phyloP scores from a whole-genome alignment of 108 stramenopile species.

The Parmales sp. region DNA sequence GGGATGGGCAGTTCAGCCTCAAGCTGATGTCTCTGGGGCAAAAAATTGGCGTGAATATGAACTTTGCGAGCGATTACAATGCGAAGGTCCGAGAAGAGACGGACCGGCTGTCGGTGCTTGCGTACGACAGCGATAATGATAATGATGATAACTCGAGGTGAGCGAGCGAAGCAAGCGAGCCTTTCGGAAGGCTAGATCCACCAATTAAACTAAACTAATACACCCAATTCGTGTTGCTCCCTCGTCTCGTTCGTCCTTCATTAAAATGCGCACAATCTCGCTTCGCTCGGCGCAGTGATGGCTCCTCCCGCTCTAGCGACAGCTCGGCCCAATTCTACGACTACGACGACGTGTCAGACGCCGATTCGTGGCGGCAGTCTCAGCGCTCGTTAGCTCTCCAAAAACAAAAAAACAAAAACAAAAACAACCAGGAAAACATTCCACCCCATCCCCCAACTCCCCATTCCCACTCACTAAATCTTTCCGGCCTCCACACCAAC shows the following conservation, averaged over 20 bases:
- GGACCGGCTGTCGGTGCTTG: not conserved
- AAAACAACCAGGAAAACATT: not conserved
- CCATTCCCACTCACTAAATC: not conserved
- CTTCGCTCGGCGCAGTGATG: too few species aligned
- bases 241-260: too few species aligned
- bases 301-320: too few species aligned
- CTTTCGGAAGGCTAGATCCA: too few species aligned
- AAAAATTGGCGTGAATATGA: slow-evolving; percentile 6
- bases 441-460: not conserved
- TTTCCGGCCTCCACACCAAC: not conserved
- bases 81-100: not conserved
- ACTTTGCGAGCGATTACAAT: not conserved
- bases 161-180: not conserved
- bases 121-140: not conserved
- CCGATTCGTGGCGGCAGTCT: not conserved
- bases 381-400: not conserved
- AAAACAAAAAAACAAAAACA: not conserved
- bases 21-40: not conserved
- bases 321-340: too few species aligned
- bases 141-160: too few species aligned
- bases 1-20: not conserved
- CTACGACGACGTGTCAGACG: slow-evolving; percentile 4
- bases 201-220: too few species aligned
- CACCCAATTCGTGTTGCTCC: too few species aligned
- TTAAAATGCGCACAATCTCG: too few species aligned